Conservation (phyloP, 371 early-diverging fungal genomes). For the Entomophthora muscae region DNA sequence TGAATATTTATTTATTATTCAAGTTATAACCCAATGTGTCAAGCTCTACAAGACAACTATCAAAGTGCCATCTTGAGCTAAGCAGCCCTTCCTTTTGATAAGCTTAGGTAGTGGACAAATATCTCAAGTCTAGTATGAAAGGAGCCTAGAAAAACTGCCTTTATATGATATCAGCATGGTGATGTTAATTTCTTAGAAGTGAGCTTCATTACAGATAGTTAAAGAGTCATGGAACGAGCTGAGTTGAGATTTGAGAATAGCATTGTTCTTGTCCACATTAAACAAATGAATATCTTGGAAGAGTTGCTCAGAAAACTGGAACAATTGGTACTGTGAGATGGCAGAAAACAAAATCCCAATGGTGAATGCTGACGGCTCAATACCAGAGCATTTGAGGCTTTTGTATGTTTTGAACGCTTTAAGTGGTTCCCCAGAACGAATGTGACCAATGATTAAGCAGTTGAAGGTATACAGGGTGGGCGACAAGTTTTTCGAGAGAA, state of each 20-base stretch:
- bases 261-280: background rate
- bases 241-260: background rate
- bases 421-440: background rate
- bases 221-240: background rate
- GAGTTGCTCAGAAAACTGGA: background rate
- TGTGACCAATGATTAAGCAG: background rate
- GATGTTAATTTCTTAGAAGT: no score
- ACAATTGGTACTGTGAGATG: background rate
- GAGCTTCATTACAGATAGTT: background rate
- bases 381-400: background rate
- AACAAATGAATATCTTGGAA: background rate
- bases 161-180: no score
- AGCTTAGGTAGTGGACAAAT: no score
- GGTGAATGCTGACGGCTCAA: background rate
- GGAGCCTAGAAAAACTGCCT: no score
- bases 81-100: no score
- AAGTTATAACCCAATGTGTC: no score
- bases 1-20: no score
- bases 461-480: background rate
- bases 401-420: background rate
- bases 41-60: no score
- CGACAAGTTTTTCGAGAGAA: background rate
- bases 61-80: no score
- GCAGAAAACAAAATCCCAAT: background rate
- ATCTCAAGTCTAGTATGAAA: no score